Evolutionary conservation across 75 land plant species (phyloP).

Genomic region (Picea sitchensis): DNA sequence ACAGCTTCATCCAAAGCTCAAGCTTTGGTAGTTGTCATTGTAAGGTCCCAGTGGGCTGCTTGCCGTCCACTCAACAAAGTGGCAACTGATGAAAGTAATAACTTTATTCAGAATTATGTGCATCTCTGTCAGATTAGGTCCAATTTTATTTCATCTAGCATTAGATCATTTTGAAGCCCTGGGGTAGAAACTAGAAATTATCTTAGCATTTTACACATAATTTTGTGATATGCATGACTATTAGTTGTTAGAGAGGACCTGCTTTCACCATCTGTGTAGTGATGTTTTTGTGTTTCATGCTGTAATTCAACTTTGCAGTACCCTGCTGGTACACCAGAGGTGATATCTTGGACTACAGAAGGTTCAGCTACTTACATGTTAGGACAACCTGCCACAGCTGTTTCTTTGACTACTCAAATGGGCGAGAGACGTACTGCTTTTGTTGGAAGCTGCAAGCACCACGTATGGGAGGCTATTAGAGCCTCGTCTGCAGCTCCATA

Average conservation of each 20-base stretch:
- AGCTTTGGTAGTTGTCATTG: background rate
- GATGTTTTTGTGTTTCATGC: background rate
- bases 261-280: background rate
- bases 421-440: constrained; percentile 70
- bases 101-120: background rate
- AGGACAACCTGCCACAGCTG: constrained; percentile 53
- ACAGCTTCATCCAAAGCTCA: too few species aligned
- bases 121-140: background rate
- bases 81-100: background rate
- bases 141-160: background rate
- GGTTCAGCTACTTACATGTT: constrained; percentile 49
- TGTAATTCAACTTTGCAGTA: constrained; percentile 48
- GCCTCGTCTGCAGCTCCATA: constrained; percentile 99
- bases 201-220: background rate
- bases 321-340: constrained; percentile 86
- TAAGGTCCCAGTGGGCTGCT: background rate
- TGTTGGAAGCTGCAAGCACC: constrained; percentile 94
- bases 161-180: background rate
- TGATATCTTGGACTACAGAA: constrained; percentile 57
- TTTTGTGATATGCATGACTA: background rate
- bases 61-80: background rate
- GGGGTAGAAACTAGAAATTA: background rate
- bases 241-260: background rate
- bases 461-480: constrained; percentile 95
- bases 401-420: constrained; percentile 46